These are phyloP conservation scores for Suhomyces vadensis DNA, from an alignment of 805 yeast genomes.

Conservation along the genomic window DNA sequence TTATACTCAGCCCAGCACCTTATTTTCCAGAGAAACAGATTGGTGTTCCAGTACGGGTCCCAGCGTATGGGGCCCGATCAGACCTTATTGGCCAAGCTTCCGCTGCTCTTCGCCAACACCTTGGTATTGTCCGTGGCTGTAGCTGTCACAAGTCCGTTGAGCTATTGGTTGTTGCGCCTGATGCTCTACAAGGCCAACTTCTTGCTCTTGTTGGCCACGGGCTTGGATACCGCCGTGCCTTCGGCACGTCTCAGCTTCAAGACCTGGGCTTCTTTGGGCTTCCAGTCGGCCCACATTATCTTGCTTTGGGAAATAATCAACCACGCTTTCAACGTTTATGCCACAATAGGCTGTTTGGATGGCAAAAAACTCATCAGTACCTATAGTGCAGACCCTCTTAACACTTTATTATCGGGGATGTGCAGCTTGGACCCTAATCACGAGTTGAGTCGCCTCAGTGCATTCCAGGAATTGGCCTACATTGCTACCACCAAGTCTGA, in stretches of 20 bases:
- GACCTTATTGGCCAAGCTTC: slow-evolving; percentile 26
- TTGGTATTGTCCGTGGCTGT: slow-evolving; percentile 30
- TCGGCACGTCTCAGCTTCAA: slow-evolving; percentile 32
- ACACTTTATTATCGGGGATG: slow-evolving; percentile 64
- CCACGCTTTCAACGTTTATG: slow-evolving; percentile 61
- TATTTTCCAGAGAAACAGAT: slow-evolving; percentile 54
- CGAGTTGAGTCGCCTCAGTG: slow-evolving; percentile 51
- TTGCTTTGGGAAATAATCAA: slow-evolving; percentile 57
- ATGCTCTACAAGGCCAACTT: slow-evolving; percentile 39
- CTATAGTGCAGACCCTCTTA: slow-evolving; percentile 60
- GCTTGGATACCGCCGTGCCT: slow-evolving; percentile 46
- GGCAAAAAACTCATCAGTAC: slow-evolving; percentile 62
- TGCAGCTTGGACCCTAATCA: slow-evolving; percentile 45
- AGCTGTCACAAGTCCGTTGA: slow-evolving; percentile 35
- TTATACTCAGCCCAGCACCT: slow-evolving; percentile 53
- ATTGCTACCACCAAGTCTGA: slow-evolving; percentile 48
- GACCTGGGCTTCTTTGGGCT: slow-evolving; percentile 29
- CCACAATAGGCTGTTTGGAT: slow-evolving; percentile 71
- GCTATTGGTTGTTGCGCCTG: slow-evolving; percentile 43
- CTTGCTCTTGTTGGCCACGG: slow-evolving; percentile 28
- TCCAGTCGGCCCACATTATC: slow-evolving; percentile 35
- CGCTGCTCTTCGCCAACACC: slow-evolving; percentile 39
- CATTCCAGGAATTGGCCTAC: slow-evolving; percentile 74
- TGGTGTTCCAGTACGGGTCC: slow-evolving; percentile 48
- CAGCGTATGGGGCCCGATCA: slow-evolving; percentile 42